A percentile compares a stretch with the other conserved stretches of the same genome.
phyloP scores from a whole-genome alignment of 2,329 filamentous ascomycete genomes.

The Lachnellula subtilissima region DNA sequence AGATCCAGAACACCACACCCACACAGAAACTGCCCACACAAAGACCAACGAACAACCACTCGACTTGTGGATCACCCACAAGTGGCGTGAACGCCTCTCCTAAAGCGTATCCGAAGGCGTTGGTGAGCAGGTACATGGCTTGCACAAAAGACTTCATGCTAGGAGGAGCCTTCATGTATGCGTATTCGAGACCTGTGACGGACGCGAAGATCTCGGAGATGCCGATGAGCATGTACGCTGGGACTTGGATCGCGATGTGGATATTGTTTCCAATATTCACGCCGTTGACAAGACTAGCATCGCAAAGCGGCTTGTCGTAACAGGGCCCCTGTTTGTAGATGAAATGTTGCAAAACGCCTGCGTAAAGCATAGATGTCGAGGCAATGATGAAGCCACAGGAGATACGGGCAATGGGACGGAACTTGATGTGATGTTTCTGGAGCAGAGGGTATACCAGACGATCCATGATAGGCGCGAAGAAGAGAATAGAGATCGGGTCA shows the following conservation, averaged over 20 bases:
- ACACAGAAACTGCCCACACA: conserved; percentile 13
- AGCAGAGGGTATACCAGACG: conserved; percentile 54
- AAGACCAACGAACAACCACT: conserved; percentile 32
- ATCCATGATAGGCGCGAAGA: conserved; percentile 49
- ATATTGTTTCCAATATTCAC: conserved; percentile 53
- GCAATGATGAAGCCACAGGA: conserved; percentile 57
- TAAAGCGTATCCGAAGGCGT: conserved; percentile 50
- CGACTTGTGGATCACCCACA: conserved; percentile 39
- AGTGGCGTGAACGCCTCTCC: conserved; percentile 40
- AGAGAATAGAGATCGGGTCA: conserved; percentile 54
- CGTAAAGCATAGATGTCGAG: conserved; percentile 49
- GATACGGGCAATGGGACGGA: conserved; percentile 54
- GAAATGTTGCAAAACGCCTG: conserved; percentile 51
- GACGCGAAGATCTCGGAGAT: conserved; percentile 55
- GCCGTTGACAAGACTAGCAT: conserved; percentile 40
- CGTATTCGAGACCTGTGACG: conserved; percentile 65
- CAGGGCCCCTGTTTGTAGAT: conserved; percentile 58
- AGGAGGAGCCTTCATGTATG: conserved; percentile 70
- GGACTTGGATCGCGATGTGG: conserved; percentile 41
- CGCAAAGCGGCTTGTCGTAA: conserved; percentile 44
- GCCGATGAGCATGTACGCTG: conserved; percentile 44
- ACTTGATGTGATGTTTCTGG: conserved; percentile 47
- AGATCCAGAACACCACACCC: conserved; percentile 19
- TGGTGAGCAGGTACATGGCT: conserved; percentile 64
- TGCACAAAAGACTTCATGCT: conserved; percentile 75